A percentile compares a stretch with the other conserved stretches of the same genome.
Conservation (phyloP, 192 early-diverging fungal genomes). For the Backusella morwellensis region DNA sequence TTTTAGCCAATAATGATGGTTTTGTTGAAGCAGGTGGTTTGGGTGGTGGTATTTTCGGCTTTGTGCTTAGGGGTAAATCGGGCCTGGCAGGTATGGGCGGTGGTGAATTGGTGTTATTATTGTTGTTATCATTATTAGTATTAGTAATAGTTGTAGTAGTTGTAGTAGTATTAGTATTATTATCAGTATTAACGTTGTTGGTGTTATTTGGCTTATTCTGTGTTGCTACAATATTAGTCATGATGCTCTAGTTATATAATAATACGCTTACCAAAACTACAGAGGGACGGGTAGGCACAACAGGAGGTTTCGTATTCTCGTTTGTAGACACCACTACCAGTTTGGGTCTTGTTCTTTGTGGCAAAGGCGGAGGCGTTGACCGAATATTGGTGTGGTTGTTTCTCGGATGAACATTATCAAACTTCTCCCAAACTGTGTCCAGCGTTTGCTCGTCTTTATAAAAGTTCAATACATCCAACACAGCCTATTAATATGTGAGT, state of each 20-base stretch:
- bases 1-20: slow-evolving; percentile 4
- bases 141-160: not conserved
- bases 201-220: not conserved
- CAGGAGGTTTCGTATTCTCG: not conserved
- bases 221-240: not conserved
- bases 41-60: slow-evolving; percentile 1
- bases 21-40: slow-evolving; percentile 14
- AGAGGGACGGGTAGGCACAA: not conserved
- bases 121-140: not conserved
- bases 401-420: slow-evolving; percentile 27
- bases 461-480: slow-evolving; percentile 80
- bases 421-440: slow-evolving; percentile 36
- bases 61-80: not conserved
- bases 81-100: slow-evolving; percentile 26
- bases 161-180: not conserved
- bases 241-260: not conserved
- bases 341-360: slow-evolving; percentile 17
- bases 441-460: slow-evolving; percentile 59
- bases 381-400: not conserved
- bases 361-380: slow-evolving; percentile 26
- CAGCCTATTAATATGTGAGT: slow-evolving; percentile 42
- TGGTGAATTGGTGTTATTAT: slow-evolving; percentile 9
- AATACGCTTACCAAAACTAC: not conserved
- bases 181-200: not conserved
- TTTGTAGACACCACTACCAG: slow-evolving; percentile 6